Percentiles rank a stretch among this genome's conserved stretches.
Conservation (phyloP, 352 stramenopile species). For the Halophytophthora polymorphica region DNA sequence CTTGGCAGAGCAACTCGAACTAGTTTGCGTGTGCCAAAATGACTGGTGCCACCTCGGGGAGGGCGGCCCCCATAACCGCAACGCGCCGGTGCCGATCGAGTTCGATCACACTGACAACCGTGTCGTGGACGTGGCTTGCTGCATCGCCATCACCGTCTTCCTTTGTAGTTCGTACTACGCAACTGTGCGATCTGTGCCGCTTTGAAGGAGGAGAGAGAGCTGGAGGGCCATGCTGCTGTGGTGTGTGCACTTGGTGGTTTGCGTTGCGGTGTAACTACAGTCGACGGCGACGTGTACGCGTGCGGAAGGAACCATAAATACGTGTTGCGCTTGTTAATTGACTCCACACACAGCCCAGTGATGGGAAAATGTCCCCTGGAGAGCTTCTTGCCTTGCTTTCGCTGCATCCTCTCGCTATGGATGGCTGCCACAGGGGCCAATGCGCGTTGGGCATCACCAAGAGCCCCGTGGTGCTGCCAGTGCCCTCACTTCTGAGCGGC, state of each 20-base stretch:
- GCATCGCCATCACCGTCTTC: background rate
- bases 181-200: background rate
- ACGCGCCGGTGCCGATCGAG: background rate
- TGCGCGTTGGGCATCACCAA: background rate
- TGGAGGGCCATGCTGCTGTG: too few species aligned
- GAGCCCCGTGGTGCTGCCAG: background rate
- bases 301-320: background rate
- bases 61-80: background rate
- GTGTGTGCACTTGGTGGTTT: too few species aligned
- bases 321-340: background rate
- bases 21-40: background rate
- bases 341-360: too few species aligned
- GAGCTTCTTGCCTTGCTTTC: too few species aligned
- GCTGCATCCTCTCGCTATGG: background rate
- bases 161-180: background rate
- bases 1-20: background rate
- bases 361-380: too few species aligned
- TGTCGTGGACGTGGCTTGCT: background rate
- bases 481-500: background rate
- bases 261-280: too few species aligned
- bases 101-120: background rate
- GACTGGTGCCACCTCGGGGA: background rate
- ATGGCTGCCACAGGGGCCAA: background rate
- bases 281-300: background rate
- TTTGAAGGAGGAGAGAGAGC: too few species aligned